A percentile compares a stretch with the other conserved stretches of the same genome.
phyloP scores from a whole-genome alignment of 441 rosid species.

The Viola pubescens region DNA sequence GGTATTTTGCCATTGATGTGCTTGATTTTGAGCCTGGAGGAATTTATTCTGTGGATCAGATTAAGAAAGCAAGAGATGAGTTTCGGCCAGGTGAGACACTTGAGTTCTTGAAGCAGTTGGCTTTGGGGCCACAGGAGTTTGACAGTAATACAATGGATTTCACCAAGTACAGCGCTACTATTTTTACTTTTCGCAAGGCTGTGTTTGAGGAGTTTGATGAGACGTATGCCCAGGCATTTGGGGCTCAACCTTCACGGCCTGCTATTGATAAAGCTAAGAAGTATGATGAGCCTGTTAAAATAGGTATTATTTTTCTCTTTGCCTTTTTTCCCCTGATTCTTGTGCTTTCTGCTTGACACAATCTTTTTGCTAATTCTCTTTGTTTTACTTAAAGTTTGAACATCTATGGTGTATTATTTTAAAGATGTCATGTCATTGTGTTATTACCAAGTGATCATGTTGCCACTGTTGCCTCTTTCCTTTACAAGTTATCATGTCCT shows the following conservation, averaged over 20 bases:
- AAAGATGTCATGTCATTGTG: no score
- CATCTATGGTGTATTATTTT: no score
- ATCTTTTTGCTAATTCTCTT: background rate
- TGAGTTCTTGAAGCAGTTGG: slow-evolving; percentile 58
- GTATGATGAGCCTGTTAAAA: slow-evolving; percentile 35
- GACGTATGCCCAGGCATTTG: slow-evolving; percentile 93
- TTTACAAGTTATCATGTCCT: no score
- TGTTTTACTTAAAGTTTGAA: background rate
- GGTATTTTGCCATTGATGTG: slow-evolving; percentile 78
- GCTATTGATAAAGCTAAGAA: slow-evolving; percentile 24
- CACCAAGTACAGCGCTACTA: slow-evolving; percentile 53
- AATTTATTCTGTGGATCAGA: slow-evolving; percentile 64
- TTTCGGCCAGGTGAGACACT: slow-evolving; percentile 52
- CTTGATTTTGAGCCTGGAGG: slow-evolving; percentile 70
- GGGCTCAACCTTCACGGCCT: slow-evolving; percentile 39
- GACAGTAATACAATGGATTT: slow-evolving; percentile 37
- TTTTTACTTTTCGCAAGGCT: slow-evolving; percentile 62
- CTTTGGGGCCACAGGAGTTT: slow-evolving; percentile 38
- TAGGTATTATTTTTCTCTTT: slow-evolving; percentile 39
- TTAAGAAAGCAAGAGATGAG: slow-evolving; percentile 55
- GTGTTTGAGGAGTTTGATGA: slow-evolving; percentile 91
- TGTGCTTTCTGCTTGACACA: background rate
- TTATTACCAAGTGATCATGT: no score
- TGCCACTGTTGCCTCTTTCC: no score
- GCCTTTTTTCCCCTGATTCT: slow-evolving; percentile 13